A percentile compares a stretch with the other conserved stretches of the same genome.
phyloP scores from a whole-genome alignment of 495 filamentous ascomycete genomes.

The Neurospora sublineolata region DNA sequence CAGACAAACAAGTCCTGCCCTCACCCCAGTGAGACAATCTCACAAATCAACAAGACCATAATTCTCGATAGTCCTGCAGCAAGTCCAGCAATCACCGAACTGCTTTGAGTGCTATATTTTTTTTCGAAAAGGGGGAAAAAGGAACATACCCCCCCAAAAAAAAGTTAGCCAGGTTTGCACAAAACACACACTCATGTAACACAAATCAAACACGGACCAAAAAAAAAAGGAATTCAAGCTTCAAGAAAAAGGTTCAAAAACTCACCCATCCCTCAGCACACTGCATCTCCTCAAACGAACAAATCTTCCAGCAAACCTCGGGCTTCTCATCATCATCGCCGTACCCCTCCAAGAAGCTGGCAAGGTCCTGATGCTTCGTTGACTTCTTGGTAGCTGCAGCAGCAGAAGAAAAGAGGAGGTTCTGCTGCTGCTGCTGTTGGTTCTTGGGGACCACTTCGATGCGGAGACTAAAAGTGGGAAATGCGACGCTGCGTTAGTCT shows the following conservation, averaged over 20 bases:
- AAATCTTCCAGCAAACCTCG: background rate
- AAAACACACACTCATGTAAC: background rate
- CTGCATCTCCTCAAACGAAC: fast-evolving
- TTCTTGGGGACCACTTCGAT: background rate
- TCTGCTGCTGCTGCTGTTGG: background rate
- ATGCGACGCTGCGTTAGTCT: background rate
- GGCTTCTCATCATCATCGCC: background rate
- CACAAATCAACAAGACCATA: background rate
- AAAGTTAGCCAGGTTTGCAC: background rate
- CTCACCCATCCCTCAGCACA: background rate
- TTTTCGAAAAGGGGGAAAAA: background rate
- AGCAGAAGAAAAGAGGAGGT: background rate
- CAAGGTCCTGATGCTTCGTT: background rate
- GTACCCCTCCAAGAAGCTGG: background rate
- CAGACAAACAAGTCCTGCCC: background rate
- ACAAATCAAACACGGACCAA: background rate
- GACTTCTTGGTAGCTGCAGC: background rate
- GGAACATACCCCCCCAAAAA: background rate
- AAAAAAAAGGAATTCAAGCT: background rate
- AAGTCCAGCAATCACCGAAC: background rate
- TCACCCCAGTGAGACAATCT: background rate
- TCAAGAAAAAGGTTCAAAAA: background rate
- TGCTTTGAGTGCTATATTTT: background rate
- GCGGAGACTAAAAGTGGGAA: background rate
- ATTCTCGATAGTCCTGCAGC: background rate